Conservation (phyloP, 805 yeast genomes). For the Wickerhamiella sorbophila region DNA sequence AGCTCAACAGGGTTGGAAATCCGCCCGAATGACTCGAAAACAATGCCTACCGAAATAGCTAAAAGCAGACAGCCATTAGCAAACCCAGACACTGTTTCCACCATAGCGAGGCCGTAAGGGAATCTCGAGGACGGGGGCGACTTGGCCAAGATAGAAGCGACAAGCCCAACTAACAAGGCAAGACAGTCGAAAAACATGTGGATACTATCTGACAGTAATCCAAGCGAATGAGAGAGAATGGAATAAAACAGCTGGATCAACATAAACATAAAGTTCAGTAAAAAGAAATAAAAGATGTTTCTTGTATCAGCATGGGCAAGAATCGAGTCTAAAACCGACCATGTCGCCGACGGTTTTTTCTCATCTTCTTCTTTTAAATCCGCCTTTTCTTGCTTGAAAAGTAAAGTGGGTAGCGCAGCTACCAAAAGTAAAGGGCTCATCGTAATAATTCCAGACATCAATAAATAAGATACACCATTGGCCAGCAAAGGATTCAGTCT, state of each 20-base stretch:
- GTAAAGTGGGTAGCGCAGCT: conserved; percentile 9
- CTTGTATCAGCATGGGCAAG: conserved; percentile 56
- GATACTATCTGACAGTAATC: conserved; percentile 79
- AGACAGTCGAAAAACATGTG: conserved; percentile 96
- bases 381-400: conserved; percentile 4
- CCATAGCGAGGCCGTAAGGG: conserved; percentile 74
- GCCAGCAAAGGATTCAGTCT: conserved; percentile 16
- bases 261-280: conserved; percentile 86
- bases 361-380: neutral
- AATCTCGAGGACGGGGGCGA: conserved; percentile 49
- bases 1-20: conserved; percentile 62
- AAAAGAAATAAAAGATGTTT: conserved; percentile 74
- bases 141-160: conserved; percentile 62
- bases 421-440: conserved; percentile 8
- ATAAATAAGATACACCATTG: conserved; percentile 12
- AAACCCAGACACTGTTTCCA: conserved; percentile 89
- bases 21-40: conserved; percentile 75
- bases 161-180: conserved; percentile 73
- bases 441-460: conserved; percentile 13
- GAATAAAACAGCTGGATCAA: conserved; percentile 84
- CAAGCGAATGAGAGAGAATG: conserved; percentile 81
- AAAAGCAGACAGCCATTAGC: conserved; percentile 81
- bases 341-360: neutral
- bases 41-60: conserved; percentile 80
- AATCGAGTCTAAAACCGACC: conserved; percentile 23